Base-by-base conservation (phyloP, 139 green algal genomes). In the Chlamydomonas incerta region DNA sequence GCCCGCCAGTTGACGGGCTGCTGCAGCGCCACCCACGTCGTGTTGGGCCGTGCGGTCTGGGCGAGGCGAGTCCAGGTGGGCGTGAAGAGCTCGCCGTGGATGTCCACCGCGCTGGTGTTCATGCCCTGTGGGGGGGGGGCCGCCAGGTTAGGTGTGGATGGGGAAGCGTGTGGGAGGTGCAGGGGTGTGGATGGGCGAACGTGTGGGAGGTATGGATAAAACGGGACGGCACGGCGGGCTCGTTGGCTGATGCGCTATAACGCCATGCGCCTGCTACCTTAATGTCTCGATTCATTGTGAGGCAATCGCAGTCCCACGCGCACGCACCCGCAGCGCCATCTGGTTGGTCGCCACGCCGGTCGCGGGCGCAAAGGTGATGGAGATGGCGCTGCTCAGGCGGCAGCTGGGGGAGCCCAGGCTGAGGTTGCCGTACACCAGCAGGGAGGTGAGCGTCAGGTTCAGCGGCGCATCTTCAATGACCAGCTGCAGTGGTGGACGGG, bases 61-160 rank as follows among this genome's bases (percentile, higher is more conserved):
- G 84, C 79, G 34, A 94, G 89, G 37, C 91, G 85, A 0, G 91
- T 93, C 91, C 91, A 94, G 24, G 91, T 94, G 65, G 91, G 91
- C 26, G 63, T 80, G 85, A 81, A 94, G 26, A 76, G 35, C 35
- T 62, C 77, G n/a, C 91, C 91, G 47, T 94, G 91, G 29, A 94
- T 80, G 65, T 94, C 89, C 15, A 94, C 71, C 46, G 75, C 46
- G 46, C 85, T 50, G 20, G 23, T 9, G 60, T 66, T 66, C 8
- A n/a, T 11, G 60, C 60, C 60, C 60, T 66, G n/a, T n/a, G n/a
- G n/a, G n/a, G n/a, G n/a, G n/a, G n/a, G n/a, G n/a, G n/a, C n/a
- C n/a, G n/a, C n/a, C n/a, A n/a, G n/a, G n/a, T n/a, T n/a, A n/a
- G n/a, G n/a, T n/a, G n/a, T n/a, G n/a, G n/a, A n/a, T n/a, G n/a